Evolutionary conservation across 2,329 filamentous ascomycete genomes (phyloP).

Genomic region (Aureobasidium vineae): DNA sequence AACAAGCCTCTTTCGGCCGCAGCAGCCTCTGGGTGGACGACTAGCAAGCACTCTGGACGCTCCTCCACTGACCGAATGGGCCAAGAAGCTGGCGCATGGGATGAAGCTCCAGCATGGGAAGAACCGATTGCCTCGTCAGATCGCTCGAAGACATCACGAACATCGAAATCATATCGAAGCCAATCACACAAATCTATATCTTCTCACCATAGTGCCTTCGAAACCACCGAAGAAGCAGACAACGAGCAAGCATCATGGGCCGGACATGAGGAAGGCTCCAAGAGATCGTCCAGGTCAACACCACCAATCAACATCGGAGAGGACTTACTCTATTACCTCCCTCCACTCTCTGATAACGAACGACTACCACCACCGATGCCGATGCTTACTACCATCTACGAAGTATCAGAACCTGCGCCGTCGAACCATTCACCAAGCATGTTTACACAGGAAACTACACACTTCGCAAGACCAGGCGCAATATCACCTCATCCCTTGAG

Average conservation of each 20-base stretch:
- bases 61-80: neutral
- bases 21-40: neutral
- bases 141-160: neutral
- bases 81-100: neutral
- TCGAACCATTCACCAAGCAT: neutral
- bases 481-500: conserved; percentile 24
- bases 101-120: neutral
- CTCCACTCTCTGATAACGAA: neutral
- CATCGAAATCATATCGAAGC: neutral
- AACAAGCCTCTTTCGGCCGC: neutral
- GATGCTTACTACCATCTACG: conserved; percentile 4
- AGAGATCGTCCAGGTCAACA: neutral
- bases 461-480: conserved; percentile 12
- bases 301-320: neutral
- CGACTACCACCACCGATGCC: conserved; percentile 1
- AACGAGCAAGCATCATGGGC: neutral
- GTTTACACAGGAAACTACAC: neutral
- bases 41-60: neutral
- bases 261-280: neutral
- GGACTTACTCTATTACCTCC: conserved; percentile 2
- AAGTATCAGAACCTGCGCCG: neutral
- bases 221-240: neutral
- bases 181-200: neutral
- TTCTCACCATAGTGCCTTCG: neutral
- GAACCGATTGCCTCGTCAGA: neutral